phyloP scores from a whole-genome alignment of 2,329 filamentous ascomycete genomes.

The Diaporthe ampelina region DNA sequence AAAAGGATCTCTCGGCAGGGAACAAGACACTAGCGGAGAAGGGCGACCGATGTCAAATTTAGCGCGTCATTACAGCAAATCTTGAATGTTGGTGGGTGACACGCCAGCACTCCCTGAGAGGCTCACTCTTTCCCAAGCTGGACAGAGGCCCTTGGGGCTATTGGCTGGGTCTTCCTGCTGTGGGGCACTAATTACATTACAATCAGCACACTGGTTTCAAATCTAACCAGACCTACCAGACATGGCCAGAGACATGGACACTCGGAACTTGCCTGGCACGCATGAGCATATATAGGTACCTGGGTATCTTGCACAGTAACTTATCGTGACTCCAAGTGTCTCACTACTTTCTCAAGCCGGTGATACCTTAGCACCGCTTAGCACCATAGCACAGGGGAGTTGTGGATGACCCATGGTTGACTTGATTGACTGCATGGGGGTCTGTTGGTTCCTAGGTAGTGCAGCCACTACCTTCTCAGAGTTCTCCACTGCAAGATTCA shows the following conservation, averaged over 20 bases:
- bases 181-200: slow-evolving; percentile 27
- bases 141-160: background rate
- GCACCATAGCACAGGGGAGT: too few species aligned
- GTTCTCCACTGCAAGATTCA: background rate
- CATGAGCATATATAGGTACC: background rate
- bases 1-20: background rate
- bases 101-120: slow-evolving; percentile 2
- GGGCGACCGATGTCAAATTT: slow-evolving; percentile 1
- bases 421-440: too few species aligned
- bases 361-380: background rate
- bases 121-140: slow-evolving; percentile 20
- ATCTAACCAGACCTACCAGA: slow-evolving; percentile 3
- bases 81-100: slow-evolving; percentile 13
- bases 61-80: background rate
- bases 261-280: slow-evolving; percentile 2
- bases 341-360: background rate
- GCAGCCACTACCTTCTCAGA: background rate
- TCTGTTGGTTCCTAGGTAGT: background rate
- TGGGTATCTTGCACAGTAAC: background rate
- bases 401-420: too few species aligned
- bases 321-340: slow-evolving; percentile 21
- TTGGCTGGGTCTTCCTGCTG: slow-evolving; percentile 20
- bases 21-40: slow-evolving; percentile 1
- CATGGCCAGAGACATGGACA: slow-evolving; percentile 5
- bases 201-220: slow-evolving; percentile 28